Evolutionary conservation across 768 basidiomycete genomes (phyloP), one percentile per base, ranked within the genome.

Genomic region (Tylopilus cervinicoccineus): DNA sequence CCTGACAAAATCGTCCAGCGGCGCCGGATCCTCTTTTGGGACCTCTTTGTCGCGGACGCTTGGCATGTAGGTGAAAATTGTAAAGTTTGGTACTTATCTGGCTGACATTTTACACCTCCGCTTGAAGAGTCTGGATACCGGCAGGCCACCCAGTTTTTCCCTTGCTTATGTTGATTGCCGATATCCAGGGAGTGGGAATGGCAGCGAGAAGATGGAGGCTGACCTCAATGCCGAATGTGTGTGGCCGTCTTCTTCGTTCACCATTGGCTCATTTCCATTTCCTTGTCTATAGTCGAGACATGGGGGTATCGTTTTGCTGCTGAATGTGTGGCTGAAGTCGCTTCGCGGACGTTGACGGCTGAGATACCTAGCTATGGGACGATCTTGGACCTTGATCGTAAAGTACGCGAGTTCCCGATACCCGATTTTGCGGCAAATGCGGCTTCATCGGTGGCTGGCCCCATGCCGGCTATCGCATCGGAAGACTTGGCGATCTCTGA

Each of bases 21-120:
- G 24, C 75, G 87, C 9, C 76, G 86, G 4, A 69, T 81, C 27
- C 67, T 87, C 10, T 88, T 90, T 67, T 90, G 87, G 87, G 84
- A 88, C 59, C 70, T 88, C 10, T 88, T 86, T 54, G 73, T 83
- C 17, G 80, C 81, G 0, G 87, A 89, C 55, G 71, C 76, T 4
- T 88, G 83, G 82, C 72, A 78, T 68, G 85, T 85, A 53, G 29
- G 75, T 42, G 36, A 28, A 40, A 16, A n/a, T 43, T 38, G 6
- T 32, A 22, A 26, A 5, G 31, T 22, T 41, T 43, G 40, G 46
- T 45, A 19, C 13, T 13, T 29, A 23, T 39, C 9, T 45, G 22
- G 37, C 51, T 64, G 33, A 64, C 26, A n/a, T 40, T 19, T 34
- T 26, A 2, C 39, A 23, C 32, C 16, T 48, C 41, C 24, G 1